These are phyloP conservation scores for Magnaporthiopsis incrustans DNA, from an alignment of 2,329 filamentous ascomycete genomes.

Conservation along the genomic window DNA sequence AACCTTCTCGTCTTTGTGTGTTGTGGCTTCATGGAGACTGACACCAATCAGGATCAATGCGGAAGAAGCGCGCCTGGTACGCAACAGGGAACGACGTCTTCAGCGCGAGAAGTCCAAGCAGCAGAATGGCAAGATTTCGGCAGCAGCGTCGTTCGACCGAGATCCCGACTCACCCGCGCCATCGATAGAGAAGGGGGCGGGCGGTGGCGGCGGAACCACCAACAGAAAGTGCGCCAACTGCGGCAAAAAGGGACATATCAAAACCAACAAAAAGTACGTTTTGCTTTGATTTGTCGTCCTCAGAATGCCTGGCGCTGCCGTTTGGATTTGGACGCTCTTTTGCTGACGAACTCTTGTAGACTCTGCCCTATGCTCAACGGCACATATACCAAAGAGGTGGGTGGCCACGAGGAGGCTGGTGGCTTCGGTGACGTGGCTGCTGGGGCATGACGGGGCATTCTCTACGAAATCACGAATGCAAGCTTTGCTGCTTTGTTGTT, in stretches of 20 bases:
- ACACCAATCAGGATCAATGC: slow-evolving; percentile 48
- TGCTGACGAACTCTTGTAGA: slow-evolving; percentile 29
- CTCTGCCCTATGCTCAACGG: slow-evolving; percentile 82
- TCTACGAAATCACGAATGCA: neutral
- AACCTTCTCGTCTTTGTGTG: slow-evolving; percentile 2
- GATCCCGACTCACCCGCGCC: slow-evolving; percentile 44
- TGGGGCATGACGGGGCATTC: neutral
- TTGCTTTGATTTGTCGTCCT: slow-evolving; percentile 13
- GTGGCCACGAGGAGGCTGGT: slow-evolving; percentile 7
- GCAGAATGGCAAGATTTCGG: slow-evolving; percentile 25
- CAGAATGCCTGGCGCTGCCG: neutral
- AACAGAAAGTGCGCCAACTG: slow-evolving; percentile 96
- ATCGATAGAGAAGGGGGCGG: slow-evolving; percentile 37
- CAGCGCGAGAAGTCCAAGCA: slow-evolving; percentile 85
- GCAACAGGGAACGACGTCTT: slow-evolving; percentile 84
- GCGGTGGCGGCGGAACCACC: slow-evolving; percentile 36
- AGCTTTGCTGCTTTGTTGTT: neutral
- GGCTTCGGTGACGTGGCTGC: slow-evolving; percentile 3
- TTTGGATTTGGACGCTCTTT: neutral
- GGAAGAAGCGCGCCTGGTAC: slow-evolving; percentile 76
- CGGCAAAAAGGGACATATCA: slow-evolving; percentile 94
- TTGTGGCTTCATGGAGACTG: slow-evolving; percentile 2
- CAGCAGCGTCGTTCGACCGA: neutral
- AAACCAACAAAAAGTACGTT: slow-evolving; percentile 92
- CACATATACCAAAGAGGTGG: slow-evolving; percentile 44